phyloP scores from a whole-genome alignment of 208 protist genomes.

The Leishmania mexicana region DNA sequence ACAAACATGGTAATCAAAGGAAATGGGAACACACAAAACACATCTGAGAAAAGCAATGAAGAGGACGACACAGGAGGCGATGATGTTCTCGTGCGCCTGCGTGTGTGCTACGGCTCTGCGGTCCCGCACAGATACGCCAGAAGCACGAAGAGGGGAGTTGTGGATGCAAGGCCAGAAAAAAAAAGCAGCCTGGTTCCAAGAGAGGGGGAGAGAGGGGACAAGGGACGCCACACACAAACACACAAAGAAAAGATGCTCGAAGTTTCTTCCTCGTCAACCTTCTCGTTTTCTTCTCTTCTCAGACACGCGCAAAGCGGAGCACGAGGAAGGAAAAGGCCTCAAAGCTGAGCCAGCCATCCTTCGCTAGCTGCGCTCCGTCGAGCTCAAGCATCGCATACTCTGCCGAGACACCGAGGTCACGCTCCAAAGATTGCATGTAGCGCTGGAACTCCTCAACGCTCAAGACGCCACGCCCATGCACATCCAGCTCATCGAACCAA shows the following conservation, averaged over 20 bases:
- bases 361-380: conserved; percentile 50
- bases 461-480: conserved; percentile 31
- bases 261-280: neutral
- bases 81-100: neutral
- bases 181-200: neutral
- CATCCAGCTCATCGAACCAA: conserved; percentile 74
- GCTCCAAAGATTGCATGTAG: conserved; percentile 57
- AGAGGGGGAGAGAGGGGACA: neutral
- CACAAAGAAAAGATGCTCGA: neutral
- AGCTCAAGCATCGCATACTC: conserved; percentile 46
- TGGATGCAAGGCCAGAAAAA: neutral
- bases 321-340: conserved; percentile 84
- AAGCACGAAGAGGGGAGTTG: neutral
- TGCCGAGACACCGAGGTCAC: conserved; percentile 58
- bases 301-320: conserved; percentile 57
- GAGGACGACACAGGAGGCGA: neutral
- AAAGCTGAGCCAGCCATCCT: conserved; percentile 60
- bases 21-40: neutral
- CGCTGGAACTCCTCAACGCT: conserved; percentile 48
- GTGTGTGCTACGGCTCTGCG: neutral
- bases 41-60: neutral
- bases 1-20: neutral
- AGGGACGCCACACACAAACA: neutral
- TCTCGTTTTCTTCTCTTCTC: neutral
- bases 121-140: neutral